Evolutionary conservation across 345 rosid species (phyloP).

Genomic region (Excoecaria agallocha): DNA sequence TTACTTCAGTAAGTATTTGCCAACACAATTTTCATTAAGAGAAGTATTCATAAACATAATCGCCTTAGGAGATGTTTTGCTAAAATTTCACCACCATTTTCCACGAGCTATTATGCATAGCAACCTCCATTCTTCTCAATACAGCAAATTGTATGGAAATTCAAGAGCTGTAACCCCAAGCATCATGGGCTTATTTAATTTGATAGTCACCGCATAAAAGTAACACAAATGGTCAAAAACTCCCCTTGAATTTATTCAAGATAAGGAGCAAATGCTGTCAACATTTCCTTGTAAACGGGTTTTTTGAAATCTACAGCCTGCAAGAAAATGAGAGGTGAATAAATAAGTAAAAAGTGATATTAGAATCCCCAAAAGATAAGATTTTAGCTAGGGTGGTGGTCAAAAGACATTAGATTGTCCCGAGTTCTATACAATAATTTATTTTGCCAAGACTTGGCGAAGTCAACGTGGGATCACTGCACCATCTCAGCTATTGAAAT

Average conservation of each 20-base stretch:
- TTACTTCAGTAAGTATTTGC: no score
- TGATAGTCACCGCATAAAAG: background rate
- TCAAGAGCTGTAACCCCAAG: background rate
- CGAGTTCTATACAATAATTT: background rate
- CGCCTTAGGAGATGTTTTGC: background rate
- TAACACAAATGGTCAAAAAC: background rate
- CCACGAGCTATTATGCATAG: no score
- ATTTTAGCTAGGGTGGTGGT: background rate
- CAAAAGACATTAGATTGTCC: background rate
- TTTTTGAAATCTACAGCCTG: slow-evolving; percentile 95
- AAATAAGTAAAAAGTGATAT: background rate
- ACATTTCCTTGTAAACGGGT: slow-evolving; percentile 77
- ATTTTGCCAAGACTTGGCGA: background rate
- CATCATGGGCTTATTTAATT: background rate
- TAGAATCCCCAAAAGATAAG: background rate
- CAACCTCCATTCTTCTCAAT: background rate
- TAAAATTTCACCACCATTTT: background rate
- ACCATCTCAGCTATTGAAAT: background rate
- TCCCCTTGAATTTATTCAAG: slow-evolving; percentile 35
- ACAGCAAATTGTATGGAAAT: background rate
- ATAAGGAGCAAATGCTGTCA: slow-evolving; percentile 55
- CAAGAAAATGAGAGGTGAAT: slow-evolving; percentile 13
- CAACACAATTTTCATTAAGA: no score
- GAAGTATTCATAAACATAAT: no score
- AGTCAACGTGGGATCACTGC: background rate